Percentiles rank a stretch among this genome's conserved stretches.
phyloP scores from a whole-genome alignment of 495 filamentous ascomycete genomes.

The Penicillium soppii region DNA sequence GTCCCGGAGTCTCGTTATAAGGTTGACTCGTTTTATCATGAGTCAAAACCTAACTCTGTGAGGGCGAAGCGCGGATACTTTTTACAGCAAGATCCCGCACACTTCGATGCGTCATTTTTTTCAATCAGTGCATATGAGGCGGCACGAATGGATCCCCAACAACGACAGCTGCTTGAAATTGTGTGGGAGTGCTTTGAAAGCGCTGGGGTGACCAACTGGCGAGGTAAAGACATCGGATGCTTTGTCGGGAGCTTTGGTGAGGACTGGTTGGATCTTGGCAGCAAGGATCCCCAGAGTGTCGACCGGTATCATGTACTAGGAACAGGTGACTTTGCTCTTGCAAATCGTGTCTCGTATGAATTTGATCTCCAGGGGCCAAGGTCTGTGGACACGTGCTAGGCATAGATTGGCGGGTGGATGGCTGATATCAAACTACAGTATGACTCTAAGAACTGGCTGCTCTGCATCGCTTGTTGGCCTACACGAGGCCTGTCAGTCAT shows the following conservation, averaged over 20 bases:
- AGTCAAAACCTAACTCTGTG: not conserved
- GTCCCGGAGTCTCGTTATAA: not conserved
- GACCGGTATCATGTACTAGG: slow-evolving; percentile 11
- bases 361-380: slow-evolving; percentile 27
- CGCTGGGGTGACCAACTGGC: slow-evolving; percentile 41
- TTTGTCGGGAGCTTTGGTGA: slow-evolving; percentile 23
- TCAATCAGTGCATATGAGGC: not conserved
- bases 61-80: slow-evolving; percentile 41
- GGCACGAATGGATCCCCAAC: slow-evolving; percentile 8
- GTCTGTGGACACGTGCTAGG: no score
- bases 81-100: slow-evolving; percentile 29
- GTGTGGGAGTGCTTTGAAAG: slow-evolving; percentile 25
- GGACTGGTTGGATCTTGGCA: not conserved
- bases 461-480: slow-evolving; percentile 28
- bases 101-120: slow-evolving; percentile 28
- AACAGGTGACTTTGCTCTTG: slow-evolving; percentile 28
- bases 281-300: slow-evolving; percentile 1
- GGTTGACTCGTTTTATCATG: not conserved
- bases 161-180: slow-evolving; percentile 20
- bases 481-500: slow-evolving; percentile 27
- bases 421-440: not conserved
- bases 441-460: slow-evolving; percentile 26
- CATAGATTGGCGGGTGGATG: not conserved
- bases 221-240: slow-evolving; percentile 28
- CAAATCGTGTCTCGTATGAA: slow-evolving; percentile 34